These are phyloP conservation scores for Hyphodiscus hymeniophilus DNA, from an alignment of 495 filamentous ascomycete genomes.

Conservation along the genomic window DNA sequence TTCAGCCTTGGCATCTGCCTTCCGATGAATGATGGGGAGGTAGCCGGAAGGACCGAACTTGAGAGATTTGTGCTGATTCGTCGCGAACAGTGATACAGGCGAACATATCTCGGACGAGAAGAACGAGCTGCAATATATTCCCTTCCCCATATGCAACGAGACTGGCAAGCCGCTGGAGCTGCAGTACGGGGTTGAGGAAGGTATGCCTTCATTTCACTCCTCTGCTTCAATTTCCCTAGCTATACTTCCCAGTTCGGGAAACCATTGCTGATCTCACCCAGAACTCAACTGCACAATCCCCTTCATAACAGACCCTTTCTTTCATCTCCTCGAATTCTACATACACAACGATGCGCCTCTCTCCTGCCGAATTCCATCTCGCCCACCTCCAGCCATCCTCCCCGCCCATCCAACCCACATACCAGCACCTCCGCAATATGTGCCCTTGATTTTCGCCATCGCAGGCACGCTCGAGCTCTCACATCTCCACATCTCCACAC, in stretches of 20 bases:
- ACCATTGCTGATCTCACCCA: constrained; percentile 15
- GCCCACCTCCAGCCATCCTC: constrained; percentile 41
- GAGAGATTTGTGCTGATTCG: background rate
- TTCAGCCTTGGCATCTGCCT: background rate
- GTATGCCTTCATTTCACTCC: constrained; percentile 5
- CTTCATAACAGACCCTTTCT: constrained; percentile 78
- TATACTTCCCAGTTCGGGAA: too few species aligned
- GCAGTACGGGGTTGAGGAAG: constrained; percentile 67
- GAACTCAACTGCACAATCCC: constrained; percentile 89
- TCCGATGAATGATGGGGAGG: background rate
- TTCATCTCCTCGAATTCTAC: constrained; percentile 98
- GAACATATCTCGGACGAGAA: constrained; percentile 70
- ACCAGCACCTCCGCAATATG: constrained; percentile 34
- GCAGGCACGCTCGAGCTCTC: constrained; percentile 80
- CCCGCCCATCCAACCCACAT: background rate
- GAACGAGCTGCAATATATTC: constrained; percentile 86
- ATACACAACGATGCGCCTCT: constrained; percentile 93
- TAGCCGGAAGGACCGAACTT: background rate
- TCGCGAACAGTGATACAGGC: constrained; percentile 45
- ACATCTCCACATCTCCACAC: constrained; percentile 85
- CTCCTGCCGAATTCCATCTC: constrained; percentile 81
- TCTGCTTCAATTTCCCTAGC: too few species aligned
- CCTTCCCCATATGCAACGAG: constrained; percentile 89
- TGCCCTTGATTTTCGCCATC: constrained; percentile 73
- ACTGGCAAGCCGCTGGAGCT: constrained; percentile 74